phyloP scores from a whole-genome alignment of 2,329 filamentous ascomycete species.

The Nigrospora osmanthi region DNA sequence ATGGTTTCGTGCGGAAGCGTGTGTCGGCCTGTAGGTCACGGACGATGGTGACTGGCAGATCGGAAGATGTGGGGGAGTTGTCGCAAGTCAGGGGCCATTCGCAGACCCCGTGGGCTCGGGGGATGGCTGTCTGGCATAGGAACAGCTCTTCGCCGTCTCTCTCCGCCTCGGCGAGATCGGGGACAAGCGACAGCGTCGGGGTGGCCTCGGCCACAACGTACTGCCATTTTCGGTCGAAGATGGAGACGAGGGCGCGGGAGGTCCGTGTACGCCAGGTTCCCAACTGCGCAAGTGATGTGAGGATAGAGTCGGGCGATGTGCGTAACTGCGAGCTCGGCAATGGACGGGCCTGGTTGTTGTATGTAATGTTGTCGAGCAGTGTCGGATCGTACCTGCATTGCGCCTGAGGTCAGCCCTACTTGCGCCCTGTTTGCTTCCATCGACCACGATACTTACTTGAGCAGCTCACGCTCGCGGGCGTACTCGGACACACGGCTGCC shows the following conservation, averaged over 20 bases:
- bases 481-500: background rate
- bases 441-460: background rate
- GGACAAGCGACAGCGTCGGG: conserved; percentile 26
- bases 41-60: conserved; percentile 23
- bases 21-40: conserved; percentile 22
- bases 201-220: conserved; percentile 45
- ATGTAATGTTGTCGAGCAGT: background rate
- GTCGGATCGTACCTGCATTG: background rate
- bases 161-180: conserved; percentile 20
- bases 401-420: background rate
- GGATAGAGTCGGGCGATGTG: conserved; percentile 6
- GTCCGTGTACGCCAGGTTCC: conserved; percentile 32
- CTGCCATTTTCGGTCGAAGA: conserved; percentile 41
- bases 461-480: background rate
- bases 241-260: conserved; percentile 35
- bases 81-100: conserved; percentile 6
- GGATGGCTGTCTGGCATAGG: conserved; percentile 20
- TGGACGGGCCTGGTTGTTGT: background rate
- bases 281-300: conserved; percentile 43
- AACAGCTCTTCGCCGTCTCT: conserved; percentile 6
- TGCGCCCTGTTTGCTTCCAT: too few relatives aligned
- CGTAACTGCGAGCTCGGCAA: background rate
- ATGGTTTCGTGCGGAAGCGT: conserved; percentile 17
- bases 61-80: conserved; percentile 9
- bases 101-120: conserved; percentile 19